Evolutionary conservation across 371 early-diverging fungal genomes (phyloP), one percentile per base, ranked within the genome.

Genomic region (Nosema muscidifuracis): DNA sequence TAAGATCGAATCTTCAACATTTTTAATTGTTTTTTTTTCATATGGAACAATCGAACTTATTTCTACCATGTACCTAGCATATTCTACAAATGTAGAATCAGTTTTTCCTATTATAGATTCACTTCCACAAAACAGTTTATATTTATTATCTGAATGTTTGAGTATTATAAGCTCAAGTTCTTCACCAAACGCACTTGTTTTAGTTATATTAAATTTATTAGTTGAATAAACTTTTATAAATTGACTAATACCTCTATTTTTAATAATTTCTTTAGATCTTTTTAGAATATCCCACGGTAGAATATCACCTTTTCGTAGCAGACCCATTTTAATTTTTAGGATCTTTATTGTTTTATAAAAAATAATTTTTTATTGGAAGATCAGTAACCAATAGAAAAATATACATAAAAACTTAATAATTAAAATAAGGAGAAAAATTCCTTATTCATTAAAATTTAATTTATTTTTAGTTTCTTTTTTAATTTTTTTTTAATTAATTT

Each of bases 41-140:
- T 66, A 69, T 26, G 80, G 77, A 26, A n/a, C 26, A 16, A 20
- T 34, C 15, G 77, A 68, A 4, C 66, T 75, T 51, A 47, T 77
- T 67, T 80, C 80, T 57, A 80, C 20, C 80, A 80, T 80, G 51
- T 80, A 80, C 20, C 75, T 58, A 15, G 64, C 75, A 69, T 74
- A 80, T 43, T 80, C 80, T 15, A 68, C 51, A 50, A 60, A 64
- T 2, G 61, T n/a, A 33, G 47, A 15, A 16, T 9, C 28, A 20
- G 24, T 30, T 22, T 43, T 43, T n/a, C 31, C 31, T 16, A 50
- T 57, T 20, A 75, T 43, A 1, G 43, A 18, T 31, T 73, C 72
- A 24, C 58, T 30, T 26, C 53, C 68, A 20, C 69, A 50, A 12
- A 64, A 55, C 31, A 80, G 60, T 50, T 65, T 38, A 38, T 73